phyloP scores from a whole-genome alignment of 108 stramenopile genomes.

The Cylindrotheca fusiformis region DNA sequence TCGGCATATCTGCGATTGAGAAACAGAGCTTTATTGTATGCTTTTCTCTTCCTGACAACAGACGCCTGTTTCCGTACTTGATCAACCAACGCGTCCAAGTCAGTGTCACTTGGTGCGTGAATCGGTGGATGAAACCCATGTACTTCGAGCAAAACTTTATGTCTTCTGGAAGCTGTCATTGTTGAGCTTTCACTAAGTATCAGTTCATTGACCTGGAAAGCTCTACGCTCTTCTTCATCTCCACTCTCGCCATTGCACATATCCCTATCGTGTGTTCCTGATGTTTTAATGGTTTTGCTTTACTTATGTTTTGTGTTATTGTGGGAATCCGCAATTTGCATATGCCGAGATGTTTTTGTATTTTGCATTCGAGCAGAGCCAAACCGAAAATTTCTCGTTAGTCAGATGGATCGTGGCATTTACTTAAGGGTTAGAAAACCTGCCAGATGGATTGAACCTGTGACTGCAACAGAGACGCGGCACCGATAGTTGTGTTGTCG shows the following conservation, averaged over 20 bases:
- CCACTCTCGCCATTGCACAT: not conserved
- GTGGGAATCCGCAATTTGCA: too few relatives aligned
- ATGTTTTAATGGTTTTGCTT: too few relatives aligned
- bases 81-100: not conserved
- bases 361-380: too few relatives aligned
- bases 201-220: not conserved
- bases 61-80: not conserved
- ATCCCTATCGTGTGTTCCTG: too few relatives aligned
- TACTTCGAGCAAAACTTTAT: not conserved
- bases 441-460: too few relatives aligned
- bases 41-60: not conserved
- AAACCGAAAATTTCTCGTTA: too few relatives aligned
- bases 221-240: not conserved
- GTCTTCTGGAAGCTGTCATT: not conserved
- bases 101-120: not conserved
- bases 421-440: too few relatives aligned
- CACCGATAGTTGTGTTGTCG: too few relatives aligned
- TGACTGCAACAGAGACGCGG: too few relatives aligned
- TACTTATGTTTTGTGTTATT: too few relatives aligned
- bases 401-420: too few relatives aligned
- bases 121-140: not conserved
- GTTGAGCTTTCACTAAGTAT: not conserved
- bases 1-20: constrained; percentile 21
- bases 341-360: too few relatives aligned
- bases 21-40: constrained; percentile 18